Evolutionary conservation across 208 protist genomes (phyloP).

Genomic region (Wallacemonas sp.): DNA sequence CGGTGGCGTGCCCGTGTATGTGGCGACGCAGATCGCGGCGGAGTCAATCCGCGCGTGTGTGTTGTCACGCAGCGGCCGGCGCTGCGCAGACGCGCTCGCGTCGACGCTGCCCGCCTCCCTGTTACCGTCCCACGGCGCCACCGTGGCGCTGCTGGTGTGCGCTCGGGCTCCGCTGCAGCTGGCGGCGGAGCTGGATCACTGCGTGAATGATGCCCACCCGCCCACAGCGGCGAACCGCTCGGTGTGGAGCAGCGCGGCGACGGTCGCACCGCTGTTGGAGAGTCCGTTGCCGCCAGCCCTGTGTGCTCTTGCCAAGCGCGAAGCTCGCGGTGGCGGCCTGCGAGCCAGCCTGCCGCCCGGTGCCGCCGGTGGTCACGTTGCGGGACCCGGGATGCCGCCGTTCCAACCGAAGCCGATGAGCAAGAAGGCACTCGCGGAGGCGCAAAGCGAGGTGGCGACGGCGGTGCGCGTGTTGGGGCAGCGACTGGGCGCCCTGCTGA

Average conservation of each 20-base stretch:
- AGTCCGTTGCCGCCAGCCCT: slow-evolving; percentile 3
- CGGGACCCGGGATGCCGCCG: slow-evolving; percentile 15
- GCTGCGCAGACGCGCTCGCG: slow-evolving; percentile 5
- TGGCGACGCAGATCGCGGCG: neutral
- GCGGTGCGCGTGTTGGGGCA: slow-evolving; percentile 50
- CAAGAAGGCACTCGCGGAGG: slow-evolving; percentile 28
- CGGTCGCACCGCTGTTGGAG: neutral
- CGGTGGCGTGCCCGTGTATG: slow-evolving; percentile 16
- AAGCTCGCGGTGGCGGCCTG: neutral
- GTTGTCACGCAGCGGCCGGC: neutral
- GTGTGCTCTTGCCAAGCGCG: neutral
- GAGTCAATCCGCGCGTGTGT: neutral
- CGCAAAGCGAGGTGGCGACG: slow-evolving; percentile 24
- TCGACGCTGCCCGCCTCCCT: slow-evolving; percentile 1
- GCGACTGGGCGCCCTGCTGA: slow-evolving; percentile 46
- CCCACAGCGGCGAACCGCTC: slow-evolving; percentile 16
- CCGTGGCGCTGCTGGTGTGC: slow-evolving; percentile 43
- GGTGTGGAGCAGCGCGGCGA: slow-evolving; percentile 26
- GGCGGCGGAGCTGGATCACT: slow-evolving; percentile 28
- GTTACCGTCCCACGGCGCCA: slow-evolving; percentile 17
- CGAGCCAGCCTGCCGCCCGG: slow-evolving; percentile 14
- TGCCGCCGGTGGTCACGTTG: slow-evolving; percentile 10
- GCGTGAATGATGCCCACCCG: no score
- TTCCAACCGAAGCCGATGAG: slow-evolving; percentile 19
- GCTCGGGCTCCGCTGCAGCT: slow-evolving; percentile 60